Base-by-base conservation (phyloP, 805 yeast genomes). In the Pichia phayaonensis region DNA sequence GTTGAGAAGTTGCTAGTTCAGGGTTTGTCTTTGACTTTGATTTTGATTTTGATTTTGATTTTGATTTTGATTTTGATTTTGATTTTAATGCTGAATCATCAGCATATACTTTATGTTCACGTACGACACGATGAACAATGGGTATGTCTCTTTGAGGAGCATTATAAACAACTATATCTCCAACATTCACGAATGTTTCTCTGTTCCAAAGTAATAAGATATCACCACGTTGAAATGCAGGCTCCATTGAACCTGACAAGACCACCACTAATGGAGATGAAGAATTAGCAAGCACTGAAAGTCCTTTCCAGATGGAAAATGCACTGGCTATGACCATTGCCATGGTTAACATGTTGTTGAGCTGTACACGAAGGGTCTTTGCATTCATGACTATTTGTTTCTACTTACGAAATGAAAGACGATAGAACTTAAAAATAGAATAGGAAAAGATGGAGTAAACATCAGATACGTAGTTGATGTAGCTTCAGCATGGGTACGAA, bases 171-270 rank as follows among this genome's bases (percentile, higher is more conserved):
- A 94, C 98, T 23, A 94, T 75, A 61, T 94, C 99, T 22, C 99
- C 99, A 1, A 90, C 94, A 44, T 79, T 72, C 21, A 83, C 80
- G 29, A 67, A 65, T 21, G 69, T 61, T 50, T 84, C 81, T 57
- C 97, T 75, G 68, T 94, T 94, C 96, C 96, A 90, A 50, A 94
- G 72, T 61, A 94, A 83, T 54, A 94, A 71, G 18, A 94, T 84
- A 65, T 94, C 99, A 46, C 99, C 99, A 69, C 99, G 80, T 69
- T 94, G 97, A 76, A 94, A 94, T 2, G 99, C 99, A 2, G 99
- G 99, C 66, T 94, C 99, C 99, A 94, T 94, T 2, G 98, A 92
- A 7, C 99, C 99, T 1, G 98, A 90, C 45, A 94, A 77, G 11
- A 94, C 99, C 27, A 94, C 99, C 21, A 94, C 99, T 23, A 94